Conservation (phyloP, 306 rosid species). For the Corylus avellana region DNA sequence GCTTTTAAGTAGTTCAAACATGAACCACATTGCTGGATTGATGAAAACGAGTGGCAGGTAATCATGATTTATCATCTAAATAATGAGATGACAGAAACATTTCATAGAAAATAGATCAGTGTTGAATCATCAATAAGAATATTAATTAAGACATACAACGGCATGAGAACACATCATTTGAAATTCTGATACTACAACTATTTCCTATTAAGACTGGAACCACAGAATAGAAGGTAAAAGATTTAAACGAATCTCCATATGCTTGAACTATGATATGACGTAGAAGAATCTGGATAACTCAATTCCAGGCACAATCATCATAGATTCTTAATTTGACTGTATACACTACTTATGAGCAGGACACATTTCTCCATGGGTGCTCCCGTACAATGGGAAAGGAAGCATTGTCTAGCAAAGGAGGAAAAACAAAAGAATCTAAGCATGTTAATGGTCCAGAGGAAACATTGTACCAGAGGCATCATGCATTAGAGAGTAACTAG, state of each 20-base stretch:
- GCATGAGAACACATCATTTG: background rate
- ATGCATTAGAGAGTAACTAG: background rate
- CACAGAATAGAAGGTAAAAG: background rate
- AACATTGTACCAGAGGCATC: background rate
- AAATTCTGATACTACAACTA: background rate
- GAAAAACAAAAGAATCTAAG: background rate
- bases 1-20: background rate
- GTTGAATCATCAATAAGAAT: background rate
- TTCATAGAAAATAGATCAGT: background rate
- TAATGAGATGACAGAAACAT: background rate
- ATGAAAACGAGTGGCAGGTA: background rate
- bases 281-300: background rate
- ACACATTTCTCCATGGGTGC: background rate
- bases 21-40: background rate
- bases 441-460: constrained; percentile 13
- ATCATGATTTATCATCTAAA: background rate
- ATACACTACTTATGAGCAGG: background rate
- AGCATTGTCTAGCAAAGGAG: background rate
- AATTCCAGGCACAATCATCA: background rate
- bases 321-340: background rate
- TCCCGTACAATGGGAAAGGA: background rate
- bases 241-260: background rate
- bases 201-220: background rate
- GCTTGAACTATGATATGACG: background rate
- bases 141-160: background rate